Base-by-base conservation (phyloP, 1,284 basidiomycete genomes). In the Ganoderma multipileum region DNA sequence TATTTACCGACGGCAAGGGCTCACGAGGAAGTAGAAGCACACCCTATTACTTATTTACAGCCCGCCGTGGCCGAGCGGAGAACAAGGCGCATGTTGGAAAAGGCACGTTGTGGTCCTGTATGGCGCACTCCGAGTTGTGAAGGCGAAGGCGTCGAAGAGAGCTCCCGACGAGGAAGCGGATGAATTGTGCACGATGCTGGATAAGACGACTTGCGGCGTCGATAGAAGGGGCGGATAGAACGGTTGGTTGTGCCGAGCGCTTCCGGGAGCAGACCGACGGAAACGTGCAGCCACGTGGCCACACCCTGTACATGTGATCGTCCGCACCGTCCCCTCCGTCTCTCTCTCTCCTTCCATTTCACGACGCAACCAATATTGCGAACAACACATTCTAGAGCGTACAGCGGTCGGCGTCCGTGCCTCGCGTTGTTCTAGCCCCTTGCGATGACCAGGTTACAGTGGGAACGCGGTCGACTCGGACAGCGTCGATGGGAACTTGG, bases 401-500 rank as follows among this genome's bases (percentile, higher is more conserved):
- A 6, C 23, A 42, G 23, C 23, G 23, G 11, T 20, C 23, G 23
- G 9, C 9, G 23, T 8, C n/a, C n/a, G 47, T 57, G 30, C 55
- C 55, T 57, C n/a, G 16, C 47, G 26, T 50, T 26, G 47, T 23
- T 50, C 23, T 26, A 20, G 47, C 47, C 47, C 47, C 23, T 50
- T 23, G 47, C 11, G 47, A 23, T 26, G 33, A 14, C 28, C 28
- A 55, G 52, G 36, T 26, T 23, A 20, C 28, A 28, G 50, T 52
- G 52, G 52, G 28, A 55, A 55, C n/a, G 52, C 52, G 52, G 26
- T 55, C 16, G 52, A 33, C 28, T 55, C 52, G 52, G 26, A 33
- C 57, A 42, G 66, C 66, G 64, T 70, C 67, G 71, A 72, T 72
- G 71, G 71, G 69, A 70, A 72, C n/a, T n/a, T n/a, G n/a, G n/a